These are phyloP conservation scores for Scleromitrula shiraiana DNA, from an alignment of 2,329 filamentous ascomycete genomes.

Conservation along the genomic window DNA sequence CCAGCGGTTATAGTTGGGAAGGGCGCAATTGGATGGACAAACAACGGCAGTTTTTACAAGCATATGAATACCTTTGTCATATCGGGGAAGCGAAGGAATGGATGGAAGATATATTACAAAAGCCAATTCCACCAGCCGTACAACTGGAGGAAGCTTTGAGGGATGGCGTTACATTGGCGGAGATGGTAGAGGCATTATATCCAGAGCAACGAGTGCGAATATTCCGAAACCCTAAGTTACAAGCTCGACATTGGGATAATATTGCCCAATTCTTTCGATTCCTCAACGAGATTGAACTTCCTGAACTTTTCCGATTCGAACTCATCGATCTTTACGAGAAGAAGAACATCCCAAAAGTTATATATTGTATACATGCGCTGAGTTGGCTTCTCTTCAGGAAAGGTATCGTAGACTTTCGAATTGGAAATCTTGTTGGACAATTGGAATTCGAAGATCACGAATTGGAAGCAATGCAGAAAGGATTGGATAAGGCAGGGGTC, in stretches of 20 bases:
- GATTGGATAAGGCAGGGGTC: slow-evolving; percentile 87
- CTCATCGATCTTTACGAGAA: slow-evolving; percentile 98
- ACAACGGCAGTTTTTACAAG: slow-evolving; percentile 89
- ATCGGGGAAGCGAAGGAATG: slow-evolving; percentile 99
- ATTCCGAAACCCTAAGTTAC: slow-evolving; percentile 75
- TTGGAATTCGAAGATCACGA: slow-evolving; percentile 97
- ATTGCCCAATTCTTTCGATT: slow-evolving; percentile 95
- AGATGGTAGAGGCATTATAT: slow-evolving; percentile 84
- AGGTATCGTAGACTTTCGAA: slow-evolving; percentile 89
- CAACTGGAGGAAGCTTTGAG: slow-evolving; percentile 87
- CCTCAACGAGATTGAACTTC: slow-evolving; percentile 81
- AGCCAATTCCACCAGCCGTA: slow-evolving; percentile 82
- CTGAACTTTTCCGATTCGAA: slow-evolving; percentile 94
- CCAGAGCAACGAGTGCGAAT: slow-evolving; percentile 71
- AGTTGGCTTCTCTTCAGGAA: slow-evolving; percentile 97
- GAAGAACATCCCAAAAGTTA: slow-evolving; percentile 98
- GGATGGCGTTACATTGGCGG: slow-evolving; percentile 88
- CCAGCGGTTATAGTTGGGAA: slow-evolving; percentile 61
- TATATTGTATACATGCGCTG: slow-evolving; percentile 94
- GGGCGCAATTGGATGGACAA: slow-evolving; percentile 98
- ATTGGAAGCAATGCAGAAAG: slow-evolving; percentile 92
- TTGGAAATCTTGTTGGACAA: slow-evolving; percentile 93
- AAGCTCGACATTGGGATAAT: slow-evolving; percentile 95
- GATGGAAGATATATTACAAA: slow-evolving; percentile 88
- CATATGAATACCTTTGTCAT: slow-evolving; percentile 97